Percentiles rank a stretch among this genome's conserved stretches.
phyloP scores from a whole-genome alignment of 352 stramenopile genomes.

The Elongisporangium undulatum region DNA sequence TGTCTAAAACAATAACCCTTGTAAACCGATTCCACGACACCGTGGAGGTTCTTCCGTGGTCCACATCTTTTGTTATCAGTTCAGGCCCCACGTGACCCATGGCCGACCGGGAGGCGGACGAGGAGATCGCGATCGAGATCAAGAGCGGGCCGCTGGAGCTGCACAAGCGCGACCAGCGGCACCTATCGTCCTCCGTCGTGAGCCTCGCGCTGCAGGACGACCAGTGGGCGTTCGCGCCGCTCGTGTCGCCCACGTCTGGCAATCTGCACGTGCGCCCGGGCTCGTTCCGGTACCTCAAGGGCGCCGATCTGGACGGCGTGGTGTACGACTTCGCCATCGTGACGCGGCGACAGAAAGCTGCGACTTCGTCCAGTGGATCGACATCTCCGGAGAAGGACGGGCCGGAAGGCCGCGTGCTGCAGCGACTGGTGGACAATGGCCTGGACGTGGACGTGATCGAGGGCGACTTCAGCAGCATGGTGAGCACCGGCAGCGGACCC shows the following conservation, averaged over 20 bases:
- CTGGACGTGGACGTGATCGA: slow-evolving; percentile 72
- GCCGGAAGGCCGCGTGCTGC: slow-evolving; percentile 38
- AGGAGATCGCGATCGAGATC: slow-evolving; percentile 6
- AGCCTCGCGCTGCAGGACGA: slow-evolving; percentile 55
- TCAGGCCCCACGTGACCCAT: background rate
- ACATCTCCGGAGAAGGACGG: slow-evolving; percentile 22
- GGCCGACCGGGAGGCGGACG: background rate
- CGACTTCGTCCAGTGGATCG: slow-evolving; percentile 11
- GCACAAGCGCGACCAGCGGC: slow-evolving; percentile 20
- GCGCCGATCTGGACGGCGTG: slow-evolving; percentile 37
- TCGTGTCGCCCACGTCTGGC: slow-evolving; percentile 26
- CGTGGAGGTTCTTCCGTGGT: background rate
- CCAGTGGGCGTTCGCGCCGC: slow-evolving; percentile 47
- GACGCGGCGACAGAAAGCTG: slow-evolving; percentile 29
- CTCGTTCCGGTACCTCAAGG: slow-evolving; percentile 54
- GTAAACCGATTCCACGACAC: background rate
- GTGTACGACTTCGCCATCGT: slow-evolving; percentile 78
- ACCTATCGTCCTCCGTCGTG: slow-evolving; percentile 44
- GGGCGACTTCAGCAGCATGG: slow-evolving; percentile 55
- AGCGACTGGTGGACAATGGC: slow-evolving; percentile 56
- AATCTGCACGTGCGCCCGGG: slow-evolving; percentile 25
- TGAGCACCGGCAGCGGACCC: slow-evolving; percentile 14
- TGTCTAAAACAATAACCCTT: background rate
- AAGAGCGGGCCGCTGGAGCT: slow-evolving; percentile 6
- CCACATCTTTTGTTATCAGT: background rate